Conservation (phyloP, 148 eudicot genomes). For the Rhododendron ferrugineum region DNA sequence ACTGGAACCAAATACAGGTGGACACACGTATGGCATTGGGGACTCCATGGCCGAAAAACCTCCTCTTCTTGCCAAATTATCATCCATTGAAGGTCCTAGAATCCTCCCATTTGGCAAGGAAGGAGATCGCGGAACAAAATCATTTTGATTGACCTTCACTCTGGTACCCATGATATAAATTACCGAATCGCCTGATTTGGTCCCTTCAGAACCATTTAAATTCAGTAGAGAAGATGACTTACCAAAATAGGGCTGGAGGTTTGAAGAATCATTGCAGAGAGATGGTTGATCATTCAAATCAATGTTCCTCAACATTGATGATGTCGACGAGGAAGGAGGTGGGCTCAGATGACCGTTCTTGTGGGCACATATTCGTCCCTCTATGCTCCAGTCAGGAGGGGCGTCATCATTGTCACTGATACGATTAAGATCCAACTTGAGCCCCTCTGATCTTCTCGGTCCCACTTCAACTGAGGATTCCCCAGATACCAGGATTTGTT, state of each 20-base stretch:
- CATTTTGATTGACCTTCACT: slow-evolving; percentile 51
- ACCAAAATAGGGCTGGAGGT: slow-evolving; percentile 28
- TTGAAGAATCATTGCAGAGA: slow-evolving; percentile 29
- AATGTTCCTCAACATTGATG: slow-evolving; percentile 55
- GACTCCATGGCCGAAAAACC: slow-evolving; percentile 35
- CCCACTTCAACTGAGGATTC: slow-evolving; percentile 32
- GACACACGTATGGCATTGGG: slow-evolving; percentile 32
- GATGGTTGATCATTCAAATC: slow-evolving; percentile 74
- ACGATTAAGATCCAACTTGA: slow-evolving; percentile 65
- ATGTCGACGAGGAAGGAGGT: slow-evolving; percentile 60
- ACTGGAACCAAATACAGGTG: slow-evolving; percentile 43
- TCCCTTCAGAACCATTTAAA: slow-evolving; percentile 25
- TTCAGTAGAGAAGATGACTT: slow-evolving; percentile 37
- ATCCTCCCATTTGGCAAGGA: slow-evolving; percentile 39
- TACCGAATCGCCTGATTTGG: slow-evolving; percentile 36
- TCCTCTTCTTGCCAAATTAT: slow-evolving; percentile 44
- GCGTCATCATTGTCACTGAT: slow-evolving; percentile 52
- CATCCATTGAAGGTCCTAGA: slow-evolving; percentile 40
- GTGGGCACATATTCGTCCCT: slow-evolving; percentile 21
- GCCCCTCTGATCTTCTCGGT: slow-evolving; percentile 40
- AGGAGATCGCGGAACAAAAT: slow-evolving; percentile 27
- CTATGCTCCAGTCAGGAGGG: slow-evolving; percentile 40
- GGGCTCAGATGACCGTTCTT: slow-evolving; percentile 31
- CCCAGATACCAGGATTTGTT: slow-evolving; percentile 24
- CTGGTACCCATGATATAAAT: slow-evolving; percentile 70